Percentiles rank a stretch among this genome's conserved stretches.
These are phyloP conservation scores for Cryptococcus neoformans DNA, from an alignment of 1,284 basidiomycete species.

Conservation along the genomic window DNA sequence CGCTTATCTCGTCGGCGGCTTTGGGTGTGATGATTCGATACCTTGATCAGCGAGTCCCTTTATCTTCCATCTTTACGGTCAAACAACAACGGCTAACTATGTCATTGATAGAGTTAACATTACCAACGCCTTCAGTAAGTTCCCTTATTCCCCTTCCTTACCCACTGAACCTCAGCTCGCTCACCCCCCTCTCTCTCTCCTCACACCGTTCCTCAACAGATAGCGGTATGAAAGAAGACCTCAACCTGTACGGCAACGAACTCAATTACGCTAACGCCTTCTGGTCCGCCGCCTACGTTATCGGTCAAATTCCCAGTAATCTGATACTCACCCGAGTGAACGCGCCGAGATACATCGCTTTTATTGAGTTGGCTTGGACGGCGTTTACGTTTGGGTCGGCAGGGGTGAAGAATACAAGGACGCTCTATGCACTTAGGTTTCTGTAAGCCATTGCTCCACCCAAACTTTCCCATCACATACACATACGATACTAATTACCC, in stretches of 20 bases:
- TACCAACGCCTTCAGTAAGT: constrained; percentile 25
- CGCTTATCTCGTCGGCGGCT: constrained; percentile 26
- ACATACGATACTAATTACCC: background rate
- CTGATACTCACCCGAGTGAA: constrained; percentile 26
- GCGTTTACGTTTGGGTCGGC: constrained; percentile 24
- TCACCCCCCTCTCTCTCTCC: too few relatives aligned
- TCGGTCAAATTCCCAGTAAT: constrained; percentile 29
- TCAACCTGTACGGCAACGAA: constrained; percentile 65
- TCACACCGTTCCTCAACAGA: constrained; percentile 32
- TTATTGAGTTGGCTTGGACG: constrained; percentile 26
- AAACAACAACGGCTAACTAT: background rate
- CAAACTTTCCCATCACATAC: background rate
- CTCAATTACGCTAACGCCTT: constrained; percentile 51
- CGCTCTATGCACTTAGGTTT: constrained; percentile 29
- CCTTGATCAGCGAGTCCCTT: constrained; percentile 19
- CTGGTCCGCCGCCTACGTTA: constrained; percentile 31
- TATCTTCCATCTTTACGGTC: background rate
- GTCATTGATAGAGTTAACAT: constrained; percentile 17
- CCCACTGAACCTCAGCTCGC: background rate
- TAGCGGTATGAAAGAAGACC: constrained; percentile 49
- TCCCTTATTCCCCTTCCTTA: too few relatives aligned
- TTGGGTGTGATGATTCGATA: constrained; percentile 33
- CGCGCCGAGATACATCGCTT: constrained; percentile 28
- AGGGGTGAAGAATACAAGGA: constrained; percentile 18
- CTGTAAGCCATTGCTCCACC: constrained; percentile 14